Base-by-base conservation (phyloP, 768 basidiomycete species). In the Agaricus subrufescens region DNA sequence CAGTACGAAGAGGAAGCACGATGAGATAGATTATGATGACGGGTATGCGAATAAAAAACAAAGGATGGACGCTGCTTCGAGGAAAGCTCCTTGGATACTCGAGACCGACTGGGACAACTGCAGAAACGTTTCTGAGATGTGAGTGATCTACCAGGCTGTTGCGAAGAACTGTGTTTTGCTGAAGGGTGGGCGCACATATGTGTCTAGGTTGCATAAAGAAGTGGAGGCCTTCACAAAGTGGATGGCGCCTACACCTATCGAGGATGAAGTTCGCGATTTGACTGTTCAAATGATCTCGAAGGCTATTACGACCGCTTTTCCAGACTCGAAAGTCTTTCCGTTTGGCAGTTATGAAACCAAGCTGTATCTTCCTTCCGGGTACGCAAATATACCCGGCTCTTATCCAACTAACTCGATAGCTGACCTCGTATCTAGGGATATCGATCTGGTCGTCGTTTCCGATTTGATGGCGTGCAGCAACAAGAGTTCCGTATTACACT, bases 331-430 rank as follows among this genome's bases (percentile, higher is more conserved):
- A 34, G 86, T 98, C 3, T 72, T 81, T 56, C 89, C 94, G 1
- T 99, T 98, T 68, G 97, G 97, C 23, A 93, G 89, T 66, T 96
- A 86, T 68, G 86, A 90, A 66, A 98, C 96, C 5, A 92, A 93
- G 64, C 74, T 98, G 12, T 99, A 98, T 68, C 79, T 98, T 23
- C 96, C 97, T 3, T 75, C 82, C 51, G 95, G 95, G 95, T 97
- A 69, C 65, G 89, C 48, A 19, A 19, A 50, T 62, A 10, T 25
- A 34, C 48, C 27, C 3, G 6, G n/a, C 30, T 56, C 15, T 47
- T 40, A 12, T 46, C 50, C 34, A 19, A 9, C 46, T 19, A 39
- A 57, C 59, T 30, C 23, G 34, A n/a, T 1, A 8, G 3, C 14
- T 50, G 26, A 31, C 15, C 46, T 39, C 34, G 54, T 46, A 43